Evolutionary conservation across 106 monocot species (phyloP), one percentile per base, ranked within the genome.

Genomic region (Allium fistulosum): DNA sequence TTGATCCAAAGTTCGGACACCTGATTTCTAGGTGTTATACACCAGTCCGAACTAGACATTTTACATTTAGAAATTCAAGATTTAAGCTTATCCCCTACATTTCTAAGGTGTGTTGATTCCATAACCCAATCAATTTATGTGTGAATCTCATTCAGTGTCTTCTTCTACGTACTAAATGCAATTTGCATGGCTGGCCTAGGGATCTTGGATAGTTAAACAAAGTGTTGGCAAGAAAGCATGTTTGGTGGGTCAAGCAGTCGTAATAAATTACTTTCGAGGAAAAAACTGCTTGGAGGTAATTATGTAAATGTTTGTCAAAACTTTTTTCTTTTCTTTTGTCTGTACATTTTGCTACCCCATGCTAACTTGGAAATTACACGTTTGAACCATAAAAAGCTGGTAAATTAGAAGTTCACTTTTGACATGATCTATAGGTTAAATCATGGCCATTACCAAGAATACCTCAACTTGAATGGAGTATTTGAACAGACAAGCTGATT

Each of bases 121-220:
- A n/a, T n/a, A n/a, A n/a, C n/a, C n/a, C n/a, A n/a, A n/a, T n/a
- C 48, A 17, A 56, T 17, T 62, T 22, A 46, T 61, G 75, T 46
- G 28, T 71, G 68, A 17, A 14, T 7, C 9, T 45, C 10, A 57
- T 72, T 58, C n/a, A n/a, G n/a, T n/a, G n/a, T n/a, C n/a, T n/a
- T n/a, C n/a, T n/a, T 27, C 14, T 57, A 59, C 13, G 28, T 66
- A 51, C 18, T 66, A 26, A 66, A 51, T 65, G 47, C 57, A 18
- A 59, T 63, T 63, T 57, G 5, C 46, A 17, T 18, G 68, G 52
- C 49, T 9, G 57, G 58, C n/a, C 70, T 74, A 99, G 97, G 97
- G 97, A 13, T 99, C 97, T 26, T 99, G 93, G 97, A 93, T 99
- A 77, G 97, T 99, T 49, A 99, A 99, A 77, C 97, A 99, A 66